Evolutionary conservation across 2,329 filamentous ascomycete species (phyloP).

Genomic region (Pleomassaria siparia): DNA sequence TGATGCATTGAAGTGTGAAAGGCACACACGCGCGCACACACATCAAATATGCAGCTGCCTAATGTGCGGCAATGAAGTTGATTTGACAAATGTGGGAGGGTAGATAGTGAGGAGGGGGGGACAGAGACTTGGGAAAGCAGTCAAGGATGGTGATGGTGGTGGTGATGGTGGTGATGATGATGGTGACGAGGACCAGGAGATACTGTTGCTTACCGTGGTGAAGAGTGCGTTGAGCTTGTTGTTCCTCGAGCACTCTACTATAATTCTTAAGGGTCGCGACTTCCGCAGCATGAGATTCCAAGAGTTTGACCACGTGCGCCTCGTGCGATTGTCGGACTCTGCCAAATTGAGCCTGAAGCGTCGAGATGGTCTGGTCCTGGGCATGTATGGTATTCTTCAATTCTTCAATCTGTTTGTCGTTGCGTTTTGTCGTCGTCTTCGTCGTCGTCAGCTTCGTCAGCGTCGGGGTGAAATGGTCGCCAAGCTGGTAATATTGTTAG

Average conservation of each 20-base stretch:
- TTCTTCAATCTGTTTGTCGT: conserved; percentile 28
- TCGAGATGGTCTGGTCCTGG: conserved; percentile 36
- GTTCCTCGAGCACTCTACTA: conserved; percentile 42
- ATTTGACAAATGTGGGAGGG: not conserved
- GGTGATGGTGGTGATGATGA: conserved; percentile 3
- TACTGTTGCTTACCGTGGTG: conserved; percentile 31
- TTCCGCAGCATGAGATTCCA: conserved; percentile 43
- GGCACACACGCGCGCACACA: not conserved
- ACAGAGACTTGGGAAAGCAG: not conserved
- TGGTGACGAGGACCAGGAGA: not conserved
- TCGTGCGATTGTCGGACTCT: conserved; percentile 43
- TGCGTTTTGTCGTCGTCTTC: conserved; percentile 13
- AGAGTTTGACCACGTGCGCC: conserved; percentile 39
- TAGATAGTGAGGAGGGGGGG: not conserved
- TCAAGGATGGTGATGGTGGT: conserved; percentile 4
- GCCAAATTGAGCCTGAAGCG: conserved; percentile 38
- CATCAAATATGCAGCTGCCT: not conserved
- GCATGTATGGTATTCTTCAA: conserved; percentile 31
- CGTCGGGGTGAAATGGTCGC: conserved; percentile 13
- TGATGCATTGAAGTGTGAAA: not conserved
- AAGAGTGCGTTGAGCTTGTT: conserved; percentile 28
- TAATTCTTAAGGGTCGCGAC: conserved; percentile 43
- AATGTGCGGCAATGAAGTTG: not conserved
- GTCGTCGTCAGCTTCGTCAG: conserved; percentile 19
- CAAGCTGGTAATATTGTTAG: conserved; percentile 22